Base-by-base conservation (phyloP, 306 rosid species). In the Arachis hypogaea region DNA sequence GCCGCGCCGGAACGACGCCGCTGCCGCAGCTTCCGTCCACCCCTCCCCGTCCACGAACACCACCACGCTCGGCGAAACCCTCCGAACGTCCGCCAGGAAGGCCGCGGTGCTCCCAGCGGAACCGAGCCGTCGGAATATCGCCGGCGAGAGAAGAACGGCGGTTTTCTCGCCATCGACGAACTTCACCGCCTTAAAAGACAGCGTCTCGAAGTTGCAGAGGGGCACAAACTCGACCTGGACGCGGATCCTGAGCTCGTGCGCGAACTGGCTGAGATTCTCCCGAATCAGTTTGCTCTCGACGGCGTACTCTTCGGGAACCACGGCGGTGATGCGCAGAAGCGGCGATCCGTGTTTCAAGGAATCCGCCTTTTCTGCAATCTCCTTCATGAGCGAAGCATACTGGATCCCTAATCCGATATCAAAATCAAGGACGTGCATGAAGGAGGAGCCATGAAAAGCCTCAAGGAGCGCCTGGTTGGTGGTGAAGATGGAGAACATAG, bases 341-440 rank as follows among this genome's bases (percentile, higher is more conserved):
- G 91, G 89, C 0, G 87, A 72, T 49, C 29, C 65, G 3, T 64
- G 36, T 51, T 85, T 76, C 3, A 71, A 38, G 0, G 85, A 41
- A 8, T 88, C 88, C 1, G 86, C 71, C 61, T 85, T 93, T 44
- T 88, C 97, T 0, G 93, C 80, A 2, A 93, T 85, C 72, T 90
- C 98, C 56, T 78, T 93, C 92, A 93, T 90, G 14, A 93, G 81
- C 29, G 98, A 90, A 11, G 98, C 93, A 81, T 93, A 88, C 38
- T 93, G 97, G 11, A 90, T 88, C 0, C 97, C 98, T 59, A 93
- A 77, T 0, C 97, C 97, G 75, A 93, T 90, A 41, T 93, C 98
- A 75, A 93, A 93, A 68, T 93, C 97, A 30, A 93, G 49, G 33
- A 93, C 80, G 77, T 93, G 98, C 80, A 93, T 82, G 77, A 87